Evolutionary conservation across 345 rosid species (phyloP).

Genomic region (Pugionium cornutum): DNA sequence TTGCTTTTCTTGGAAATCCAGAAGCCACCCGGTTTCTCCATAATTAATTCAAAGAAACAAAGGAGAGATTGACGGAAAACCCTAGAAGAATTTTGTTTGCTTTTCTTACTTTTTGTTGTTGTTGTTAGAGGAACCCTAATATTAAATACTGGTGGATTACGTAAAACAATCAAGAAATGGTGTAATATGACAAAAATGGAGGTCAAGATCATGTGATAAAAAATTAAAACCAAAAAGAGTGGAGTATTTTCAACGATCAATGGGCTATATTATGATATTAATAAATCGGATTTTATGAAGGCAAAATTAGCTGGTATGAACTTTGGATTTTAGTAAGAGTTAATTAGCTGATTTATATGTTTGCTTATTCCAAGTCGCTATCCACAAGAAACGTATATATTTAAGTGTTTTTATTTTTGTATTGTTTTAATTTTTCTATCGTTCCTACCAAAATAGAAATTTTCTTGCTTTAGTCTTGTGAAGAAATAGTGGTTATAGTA

Average conservation of each 20-base stretch:
- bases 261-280: constrained; percentile 6
- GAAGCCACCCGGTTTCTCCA: constrained; percentile 27
- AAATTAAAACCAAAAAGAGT: constrained; percentile 26
- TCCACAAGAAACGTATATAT: no score
- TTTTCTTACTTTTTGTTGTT: neutral
- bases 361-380: no score
- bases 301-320: neutral
- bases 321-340: no score
- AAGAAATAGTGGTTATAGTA: no score
- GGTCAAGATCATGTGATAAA: constrained; percentile 23
- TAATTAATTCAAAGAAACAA: neutral
- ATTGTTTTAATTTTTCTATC: no score
- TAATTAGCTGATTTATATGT: no score
- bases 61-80: constrained; percentile 22
- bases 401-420: no score
- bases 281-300: constrained; percentile 27
- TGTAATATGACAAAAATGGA: constrained; percentile 16
- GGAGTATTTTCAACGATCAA: constrained; percentile 28
- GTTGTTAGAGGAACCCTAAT: constrained; percentile 39
- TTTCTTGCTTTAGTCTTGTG: no score
- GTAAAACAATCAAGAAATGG: neutral
- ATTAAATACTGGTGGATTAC: constrained; percentile 37
- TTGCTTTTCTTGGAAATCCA: constrained; percentile 27
- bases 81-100: constrained; percentile 23
- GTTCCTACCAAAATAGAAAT: no score